These are phyloP conservation scores for Cladophialophora bantiana DNA, from an alignment of 2,329 filamentous ascomycete species.

Conservation along the genomic window DNA sequence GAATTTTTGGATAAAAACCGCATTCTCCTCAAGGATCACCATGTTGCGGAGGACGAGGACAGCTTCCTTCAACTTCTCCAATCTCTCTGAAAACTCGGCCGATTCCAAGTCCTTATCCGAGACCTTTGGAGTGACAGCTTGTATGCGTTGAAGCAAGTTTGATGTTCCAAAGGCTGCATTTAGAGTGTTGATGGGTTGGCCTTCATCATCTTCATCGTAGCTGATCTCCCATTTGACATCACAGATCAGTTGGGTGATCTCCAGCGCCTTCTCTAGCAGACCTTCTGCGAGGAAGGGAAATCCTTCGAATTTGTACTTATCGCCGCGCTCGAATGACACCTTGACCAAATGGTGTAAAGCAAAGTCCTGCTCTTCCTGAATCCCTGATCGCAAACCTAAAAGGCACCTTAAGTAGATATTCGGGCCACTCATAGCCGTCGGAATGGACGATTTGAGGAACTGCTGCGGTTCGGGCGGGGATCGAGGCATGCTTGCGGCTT, in stretches of 20 bases:
- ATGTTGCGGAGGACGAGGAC: constrained; percentile 91
- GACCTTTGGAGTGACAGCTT: constrained; percentile 65
- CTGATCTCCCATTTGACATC: constrained; percentile 81
- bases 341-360: constrained; percentile 92
- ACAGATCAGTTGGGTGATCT: constrained; percentile 80
- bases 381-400: constrained; percentile 79
- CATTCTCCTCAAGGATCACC: constrained; percentile 92
- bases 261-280: constrained; percentile 81
- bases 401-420: constrained; percentile 93
- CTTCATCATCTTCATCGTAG: constrained; percentile 68
- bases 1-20: constrained; percentile 77
- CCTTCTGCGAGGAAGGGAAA: constrained; percentile 89
- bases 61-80: constrained; percentile 84
- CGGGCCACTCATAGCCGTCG: constrained; percentile 71
- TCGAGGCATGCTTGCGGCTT: constrained; percentile 24
- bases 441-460: constrained; percentile 30
- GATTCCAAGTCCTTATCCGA: constrained; percentile 57
- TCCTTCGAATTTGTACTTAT: constrained; percentile 93
- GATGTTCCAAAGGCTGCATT: constrained; percentile 72
- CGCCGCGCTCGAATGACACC: constrained; percentile 91
- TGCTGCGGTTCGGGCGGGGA: constrained; percentile 29
- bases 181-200: constrained; percentile 62
- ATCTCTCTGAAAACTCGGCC: constrained; percentile 66
- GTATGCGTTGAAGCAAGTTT: constrained; percentile 75
- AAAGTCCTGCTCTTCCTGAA: constrained; percentile 86